Base-by-base conservation (phyloP, 2,329 filamentous ascomycete genomes). In the Camillea tinctor region DNA sequence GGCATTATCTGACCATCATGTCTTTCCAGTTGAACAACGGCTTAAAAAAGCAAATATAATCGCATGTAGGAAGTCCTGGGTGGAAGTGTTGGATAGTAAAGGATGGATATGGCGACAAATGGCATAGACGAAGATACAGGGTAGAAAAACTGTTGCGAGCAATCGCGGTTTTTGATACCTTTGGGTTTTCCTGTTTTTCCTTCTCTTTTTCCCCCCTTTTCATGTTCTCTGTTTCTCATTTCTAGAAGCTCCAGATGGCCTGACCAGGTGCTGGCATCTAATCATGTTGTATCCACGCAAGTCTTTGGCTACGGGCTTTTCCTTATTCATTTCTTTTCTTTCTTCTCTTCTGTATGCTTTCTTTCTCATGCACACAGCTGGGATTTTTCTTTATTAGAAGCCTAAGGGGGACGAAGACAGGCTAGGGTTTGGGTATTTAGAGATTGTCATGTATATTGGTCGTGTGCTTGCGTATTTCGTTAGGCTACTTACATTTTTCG, bases 61-160 rank as follows among this genome's bases (percentile, higher is more conserved):
- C 17, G 6, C 36, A 44, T n/a, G 5, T 11, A 44, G 36, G 17
- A n/a, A 15, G 17, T n/a, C 15, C 13, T 44, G n/a, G 36, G 17
- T 44, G 36, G 36, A 21, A 30, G 58, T 60, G 59, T 59, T 44
- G 19, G 22, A n/a, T 2, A 36, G 22, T 23, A 50, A 22, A 61
- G 55, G 40, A 59, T 55, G 55, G 58, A n/a, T 24, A 52, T 54
- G 51, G 40, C 56, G 49, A 59, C 50, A 55, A 52, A 59, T 57
- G 59, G 49, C 48, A 57, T 63, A 48, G 56, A 60, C 21, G 51
- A 50, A 54, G 60, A 40, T 56, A 54, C 56, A 51, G 60, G 66
- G 59, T 60, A 62, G 62, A 69, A 69, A 66, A 70, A 50, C 50
- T 55, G 60, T 60, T 62, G 69, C 69, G 69, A 71, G 69, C 69